Evolutionary conservation across 192 early-diverging fungal genomes (phyloP).

Genomic region (Mortierella hygrophila): DNA sequence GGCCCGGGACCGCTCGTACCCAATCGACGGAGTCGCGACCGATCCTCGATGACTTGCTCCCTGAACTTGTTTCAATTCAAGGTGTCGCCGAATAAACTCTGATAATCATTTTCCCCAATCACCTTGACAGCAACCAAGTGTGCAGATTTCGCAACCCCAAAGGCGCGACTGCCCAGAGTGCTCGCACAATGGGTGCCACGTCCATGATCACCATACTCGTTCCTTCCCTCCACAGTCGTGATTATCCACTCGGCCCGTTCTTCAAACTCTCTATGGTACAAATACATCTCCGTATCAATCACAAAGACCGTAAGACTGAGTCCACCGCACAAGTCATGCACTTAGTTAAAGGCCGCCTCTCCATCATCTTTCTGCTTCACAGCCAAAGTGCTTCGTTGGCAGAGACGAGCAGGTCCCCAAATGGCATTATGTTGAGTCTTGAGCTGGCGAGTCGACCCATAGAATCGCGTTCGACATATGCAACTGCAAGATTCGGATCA

Average conservation of each 20-base stretch:
- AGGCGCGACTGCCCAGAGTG: slow-evolving; percentile 62
- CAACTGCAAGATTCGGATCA: slow-evolving; percentile 63
- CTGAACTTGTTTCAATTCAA: slow-evolving; percentile 8
- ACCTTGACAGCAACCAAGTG: slow-evolving; percentile 76
- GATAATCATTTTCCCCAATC: slow-evolving; percentile 38
- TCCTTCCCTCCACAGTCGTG: slow-evolving; percentile 43
- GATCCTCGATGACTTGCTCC: neutral
- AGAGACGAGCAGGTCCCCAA: slow-evolving; percentile 88
- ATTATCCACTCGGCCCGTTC: slow-evolving; percentile 62
- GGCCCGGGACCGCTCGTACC: slow-evolving; percentile 17
- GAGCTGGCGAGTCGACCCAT: slow-evolving; percentile 77
- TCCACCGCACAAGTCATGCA: slow-evolving; percentile 17
- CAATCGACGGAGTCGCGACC: slow-evolving; percentile 34
- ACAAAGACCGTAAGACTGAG: slow-evolving; percentile 60
- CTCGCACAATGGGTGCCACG: slow-evolving; percentile 66
- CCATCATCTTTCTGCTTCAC: slow-evolving; percentile 50
- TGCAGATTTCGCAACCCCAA: slow-evolving; percentile 83
- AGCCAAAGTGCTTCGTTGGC: slow-evolving; percentile 32
- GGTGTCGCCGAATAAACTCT: slow-evolving; percentile 41
- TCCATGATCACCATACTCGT: slow-evolving; percentile 60
- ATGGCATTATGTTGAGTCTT: slow-evolving; percentile 72
- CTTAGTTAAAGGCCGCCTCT: slow-evolving; percentile 32
- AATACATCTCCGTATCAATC: slow-evolving; percentile 67
- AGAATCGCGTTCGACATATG: slow-evolving; percentile 76
- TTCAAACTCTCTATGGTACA: slow-evolving; percentile 61